phyloP scores from a whole-genome alignment of 108 stramenopile genomes.

The Nitzschia sp. region DNA sequence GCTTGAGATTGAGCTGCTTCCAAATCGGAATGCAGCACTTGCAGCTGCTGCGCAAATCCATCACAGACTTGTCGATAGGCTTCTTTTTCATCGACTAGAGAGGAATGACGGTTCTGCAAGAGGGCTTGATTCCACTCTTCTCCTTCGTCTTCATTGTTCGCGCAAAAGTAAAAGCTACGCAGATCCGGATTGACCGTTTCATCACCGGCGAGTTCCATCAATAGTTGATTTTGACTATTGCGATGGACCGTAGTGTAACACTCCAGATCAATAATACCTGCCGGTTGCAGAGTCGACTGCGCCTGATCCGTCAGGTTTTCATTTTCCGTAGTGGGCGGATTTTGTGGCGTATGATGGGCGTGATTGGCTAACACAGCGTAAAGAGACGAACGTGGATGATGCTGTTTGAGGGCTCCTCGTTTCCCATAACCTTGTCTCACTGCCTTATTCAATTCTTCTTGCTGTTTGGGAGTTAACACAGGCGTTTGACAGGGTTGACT shows the following conservation, averaged over 20 bases:
- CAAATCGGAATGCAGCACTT: conserved; percentile 67
- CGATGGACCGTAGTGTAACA: conserved; percentile 89
- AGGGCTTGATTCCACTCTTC: conserved; percentile 85
- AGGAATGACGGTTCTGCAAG: conserved; percentile 72
- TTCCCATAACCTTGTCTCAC: conserved; percentile 67
- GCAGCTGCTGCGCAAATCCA: conserved; percentile 82
- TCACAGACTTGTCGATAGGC: conserved; percentile 91
- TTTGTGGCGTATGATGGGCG: neutral
- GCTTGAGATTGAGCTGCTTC: conserved; percentile 63
- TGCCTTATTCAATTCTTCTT: conserved; percentile 72
- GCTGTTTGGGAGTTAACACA: conserved; percentile 57
- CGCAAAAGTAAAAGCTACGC: conserved; percentile 88
- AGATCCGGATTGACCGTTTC: conserved; percentile 78
- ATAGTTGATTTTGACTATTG: conserved; percentile 59
- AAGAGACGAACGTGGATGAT: conserved; percentile 40
- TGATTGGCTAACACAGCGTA: conserved; percentile 34
- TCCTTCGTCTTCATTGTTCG: conserved; percentile 61
- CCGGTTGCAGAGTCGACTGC: conserved; percentile 56
- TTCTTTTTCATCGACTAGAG: conserved; percentile 84
- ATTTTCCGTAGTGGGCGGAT: neutral
- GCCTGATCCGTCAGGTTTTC: neutral
- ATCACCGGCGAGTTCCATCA: conserved; percentile 85
- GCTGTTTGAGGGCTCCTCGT: conserved; percentile 41
- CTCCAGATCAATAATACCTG: conserved; percentile 96
- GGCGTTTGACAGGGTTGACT: conserved; percentile 27